These are phyloP conservation scores for Neoarthrinium moseri DNA, from an alignment of 2,329 filamentous ascomycete species.

Conservation along the genomic window DNA sequence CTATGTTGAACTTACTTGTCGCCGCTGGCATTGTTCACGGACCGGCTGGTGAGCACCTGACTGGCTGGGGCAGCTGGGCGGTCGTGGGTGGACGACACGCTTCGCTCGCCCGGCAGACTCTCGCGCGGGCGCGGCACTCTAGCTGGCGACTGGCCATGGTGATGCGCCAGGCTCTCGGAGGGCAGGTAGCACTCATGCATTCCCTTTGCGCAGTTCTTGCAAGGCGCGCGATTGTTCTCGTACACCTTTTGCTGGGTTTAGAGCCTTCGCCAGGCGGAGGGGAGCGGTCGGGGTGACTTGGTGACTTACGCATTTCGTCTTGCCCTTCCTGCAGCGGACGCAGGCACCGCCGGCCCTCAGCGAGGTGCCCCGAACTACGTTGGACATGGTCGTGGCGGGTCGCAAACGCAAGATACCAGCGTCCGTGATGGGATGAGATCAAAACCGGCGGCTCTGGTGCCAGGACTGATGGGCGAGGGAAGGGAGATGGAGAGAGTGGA, in stretches of 20 bases:
- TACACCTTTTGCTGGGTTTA: conserved; percentile 64
- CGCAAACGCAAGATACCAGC: background rate
- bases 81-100: conserved; percentile 41
- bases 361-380: conserved; percentile 5
- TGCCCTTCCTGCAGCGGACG: conserved; percentile 63
- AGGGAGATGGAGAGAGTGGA: background rate
- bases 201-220: conserved; percentile 63
- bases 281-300: background rate
- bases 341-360: conserved; percentile 37
- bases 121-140: conserved; percentile 53
- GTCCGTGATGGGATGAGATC: background rate
- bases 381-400: conserved; percentile 1
- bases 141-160: conserved; percentile 58
- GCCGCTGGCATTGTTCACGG: conserved; percentile 42
- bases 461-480: background rate
- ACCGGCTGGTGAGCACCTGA: conserved; percentile 37
- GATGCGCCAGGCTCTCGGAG: conserved; percentile 58
- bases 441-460: background rate
- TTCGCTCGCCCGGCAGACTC: conserved; percentile 51
- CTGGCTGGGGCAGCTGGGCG: conserved; percentile 44
- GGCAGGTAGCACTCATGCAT: conserved; percentile 64
- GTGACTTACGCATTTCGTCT: conserved; percentile 50
- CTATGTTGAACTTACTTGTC: conserved; percentile 52
- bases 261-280: background rate
- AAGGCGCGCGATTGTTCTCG: conserved; percentile 60